Evolutionary conservation across 2,329 filamentous ascomycete genomes (phyloP).

Genomic region (Fusarium protoensiforme): DNA sequence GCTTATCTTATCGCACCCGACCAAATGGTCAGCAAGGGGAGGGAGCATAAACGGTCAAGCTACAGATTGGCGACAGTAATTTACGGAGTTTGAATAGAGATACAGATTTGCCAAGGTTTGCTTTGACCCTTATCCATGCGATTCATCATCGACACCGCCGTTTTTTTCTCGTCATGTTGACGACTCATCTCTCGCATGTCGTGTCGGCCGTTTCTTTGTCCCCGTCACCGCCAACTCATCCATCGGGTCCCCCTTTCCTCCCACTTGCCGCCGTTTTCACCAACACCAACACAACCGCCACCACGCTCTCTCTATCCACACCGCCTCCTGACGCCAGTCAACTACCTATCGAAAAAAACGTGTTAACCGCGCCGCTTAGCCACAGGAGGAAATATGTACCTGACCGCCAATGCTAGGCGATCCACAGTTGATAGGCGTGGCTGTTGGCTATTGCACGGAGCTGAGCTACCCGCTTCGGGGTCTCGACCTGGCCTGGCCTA

Average conservation of each 20-base stretch:
- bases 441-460: background rate
- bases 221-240: background rate
- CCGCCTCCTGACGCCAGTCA: background rate
- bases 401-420: background rate
- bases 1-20: background rate
- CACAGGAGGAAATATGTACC: background rate
- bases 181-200: background rate
- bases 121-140: background rate
- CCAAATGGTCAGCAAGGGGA: background rate
- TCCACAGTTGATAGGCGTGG: background rate
- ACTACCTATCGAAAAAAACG: background rate
- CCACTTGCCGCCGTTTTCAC: background rate
- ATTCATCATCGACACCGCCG: background rate
- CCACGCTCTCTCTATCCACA: background rate
- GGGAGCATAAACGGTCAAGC: background rate
- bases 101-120: background rate
- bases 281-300: background rate
- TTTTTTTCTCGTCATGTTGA: background rate
- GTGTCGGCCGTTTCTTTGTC: background rate
- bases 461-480: background rate
- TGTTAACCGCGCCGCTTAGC: background rate
- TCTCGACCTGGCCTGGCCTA: background rate
- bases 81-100: background rate
- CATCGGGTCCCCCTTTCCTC: background rate
- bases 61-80: background rate